Percentiles rank a stretch among this genome's conserved stretches.
These are phyloP conservation scores for Barbatosphaeria neglecta DNA, from an alignment of 495 filamentous ascomycete species.

Conservation along the genomic window DNA sequence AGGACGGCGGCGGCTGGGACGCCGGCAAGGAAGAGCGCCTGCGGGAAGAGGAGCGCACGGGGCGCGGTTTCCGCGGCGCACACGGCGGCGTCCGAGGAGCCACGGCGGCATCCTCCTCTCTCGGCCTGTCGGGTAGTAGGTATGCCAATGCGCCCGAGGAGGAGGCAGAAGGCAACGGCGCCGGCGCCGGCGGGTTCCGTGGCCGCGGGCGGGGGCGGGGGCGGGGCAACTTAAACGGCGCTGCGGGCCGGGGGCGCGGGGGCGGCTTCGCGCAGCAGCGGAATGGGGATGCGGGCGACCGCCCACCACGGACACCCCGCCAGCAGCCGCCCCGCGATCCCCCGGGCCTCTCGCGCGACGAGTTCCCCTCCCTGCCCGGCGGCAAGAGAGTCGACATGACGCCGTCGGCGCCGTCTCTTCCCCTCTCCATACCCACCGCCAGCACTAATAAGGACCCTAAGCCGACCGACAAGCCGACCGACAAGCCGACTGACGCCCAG, in stretches of 20 bases:
- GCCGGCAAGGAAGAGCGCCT: slow-evolving; percentile 27
- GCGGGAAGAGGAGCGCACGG: slow-evolving; percentile 13
- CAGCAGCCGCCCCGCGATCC: slow-evolving; percentile 8
- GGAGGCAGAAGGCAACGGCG: slow-evolving; percentile 8
- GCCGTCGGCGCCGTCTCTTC: not conserved
- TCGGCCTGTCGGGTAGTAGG: slow-evolving; percentile 19
- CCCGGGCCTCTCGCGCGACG: slow-evolving; percentile 13
- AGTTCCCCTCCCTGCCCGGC: slow-evolving; percentile 31
- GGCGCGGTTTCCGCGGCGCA: slow-evolving; percentile 22
- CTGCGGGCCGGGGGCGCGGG: slow-evolving; percentile 8
- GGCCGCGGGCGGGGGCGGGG: slow-evolving; percentile 15
- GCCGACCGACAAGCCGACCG: not conserved
- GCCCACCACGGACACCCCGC: not conserved
- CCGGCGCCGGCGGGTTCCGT: slow-evolving; percentile 5
- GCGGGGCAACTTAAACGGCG: slow-evolving; percentile 13
- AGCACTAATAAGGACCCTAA: not conserved
- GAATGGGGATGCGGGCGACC: slow-evolving; percentile 3
- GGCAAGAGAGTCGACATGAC: slow-evolving; percentile 17
- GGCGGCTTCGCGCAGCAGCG: slow-evolving; percentile 4
- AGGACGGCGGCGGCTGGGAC: slow-evolving; percentile 36
- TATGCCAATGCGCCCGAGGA: slow-evolving; percentile 17
- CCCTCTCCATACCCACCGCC: not conserved
- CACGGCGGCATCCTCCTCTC: not conserved
- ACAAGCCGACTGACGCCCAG: not conserved
- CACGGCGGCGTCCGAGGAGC: slow-evolving; percentile 31